A percentile compares a stretch with the other conserved stretches of the same genome.
These are phyloP conservation scores for Phanerodontia chrysosporium DNA, from an alignment of 768 basidiomycete species.

Conservation along the genomic window DNA sequence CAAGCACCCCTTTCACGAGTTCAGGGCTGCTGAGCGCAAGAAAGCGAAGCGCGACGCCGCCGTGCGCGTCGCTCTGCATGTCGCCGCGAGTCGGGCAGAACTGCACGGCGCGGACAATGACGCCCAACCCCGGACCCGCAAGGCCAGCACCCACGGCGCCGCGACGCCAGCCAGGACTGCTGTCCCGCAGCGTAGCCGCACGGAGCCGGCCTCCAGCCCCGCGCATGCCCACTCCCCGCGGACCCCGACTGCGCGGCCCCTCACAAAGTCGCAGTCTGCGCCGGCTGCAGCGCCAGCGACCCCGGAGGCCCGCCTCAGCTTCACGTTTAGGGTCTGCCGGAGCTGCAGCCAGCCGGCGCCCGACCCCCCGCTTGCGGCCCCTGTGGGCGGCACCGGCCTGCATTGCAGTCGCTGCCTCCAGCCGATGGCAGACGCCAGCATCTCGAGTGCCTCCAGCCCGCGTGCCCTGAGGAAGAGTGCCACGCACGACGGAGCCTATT, in stretches of 20 bases:
- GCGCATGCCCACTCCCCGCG: background rate
- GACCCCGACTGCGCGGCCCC: background rate
- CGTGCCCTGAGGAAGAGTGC: background rate
- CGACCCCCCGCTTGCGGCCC: background rate
- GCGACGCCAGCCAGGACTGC: background rate
- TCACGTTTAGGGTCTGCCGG: background rate
- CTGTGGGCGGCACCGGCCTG: background rate
- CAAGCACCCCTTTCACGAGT: background rate
- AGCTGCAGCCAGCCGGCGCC: background rate
- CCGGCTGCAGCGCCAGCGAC: background rate
- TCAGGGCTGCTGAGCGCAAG: background rate
- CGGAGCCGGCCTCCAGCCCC: background rate
- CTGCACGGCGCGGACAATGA: background rate
- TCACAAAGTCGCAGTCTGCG: background rate
- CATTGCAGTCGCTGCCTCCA: background rate
- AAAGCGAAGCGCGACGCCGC: background rate
- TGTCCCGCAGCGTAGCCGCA: background rate
- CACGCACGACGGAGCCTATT: background rate
- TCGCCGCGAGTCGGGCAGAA: too few species aligned
- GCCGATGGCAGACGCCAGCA: background rate
- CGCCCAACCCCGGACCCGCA: background rate
- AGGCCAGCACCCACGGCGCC: background rate
- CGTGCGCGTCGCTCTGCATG: too few species aligned
- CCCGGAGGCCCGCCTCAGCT: background rate
- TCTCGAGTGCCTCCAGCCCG: background rate